A percentile compares a stretch with the other conserved stretches of the same genome.
These are phyloP conservation scores for Rhinocladiella mackenziei DNA, from an alignment of 2,329 filamentous ascomycete species.

Conservation along the genomic window DNA sequence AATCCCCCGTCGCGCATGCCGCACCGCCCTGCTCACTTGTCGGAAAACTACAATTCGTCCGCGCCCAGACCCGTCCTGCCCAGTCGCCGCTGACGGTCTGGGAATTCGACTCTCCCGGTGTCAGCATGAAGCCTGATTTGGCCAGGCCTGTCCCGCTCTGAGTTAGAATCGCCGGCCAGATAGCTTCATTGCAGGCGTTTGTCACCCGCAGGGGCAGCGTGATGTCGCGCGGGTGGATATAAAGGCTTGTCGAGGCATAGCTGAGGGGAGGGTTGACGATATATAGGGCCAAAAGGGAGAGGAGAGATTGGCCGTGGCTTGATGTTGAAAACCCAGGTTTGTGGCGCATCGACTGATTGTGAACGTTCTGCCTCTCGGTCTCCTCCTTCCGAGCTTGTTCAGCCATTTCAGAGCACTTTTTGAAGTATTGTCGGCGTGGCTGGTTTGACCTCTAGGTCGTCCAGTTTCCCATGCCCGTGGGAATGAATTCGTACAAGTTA, in stretches of 20 bases:
- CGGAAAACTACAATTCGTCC: constrained; percentile 76
- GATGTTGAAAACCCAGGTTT: too few species aligned
- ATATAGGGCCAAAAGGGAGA: too few species aligned
- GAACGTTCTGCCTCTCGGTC: too few species aligned
- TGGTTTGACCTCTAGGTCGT: too few species aligned
- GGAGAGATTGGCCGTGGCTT: too few species aligned
- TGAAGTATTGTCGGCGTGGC: too few species aligned
- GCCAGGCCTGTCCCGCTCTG: constrained; percentile 66
- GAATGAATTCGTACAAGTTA: too few species aligned
- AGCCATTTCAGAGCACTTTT: too few species aligned
- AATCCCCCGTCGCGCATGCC: constrained; percentile 73
- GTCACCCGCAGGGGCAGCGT: constrained; percentile 61
- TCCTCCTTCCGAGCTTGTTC: too few species aligned
- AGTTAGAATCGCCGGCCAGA: constrained; percentile 73
- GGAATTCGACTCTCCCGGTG: constrained; percentile 57
- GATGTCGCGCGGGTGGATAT: constrained; percentile 33
- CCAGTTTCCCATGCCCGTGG: too few species aligned
- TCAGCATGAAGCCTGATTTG: constrained; percentile 65
- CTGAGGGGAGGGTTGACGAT: too few species aligned
- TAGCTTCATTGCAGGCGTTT: constrained; percentile 66
- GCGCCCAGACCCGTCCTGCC: constrained; percentile 77
- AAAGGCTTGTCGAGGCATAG: background rate
- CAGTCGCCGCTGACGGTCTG: constrained; percentile 65
- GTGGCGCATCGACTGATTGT: too few species aligned
- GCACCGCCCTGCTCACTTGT: constrained; percentile 45